Percentiles rank a stretch among this genome's conserved stretches.
Conservation (phyloP, 495 filamentous ascomycete species). For the Annulohypoxylon nitens region DNA sequence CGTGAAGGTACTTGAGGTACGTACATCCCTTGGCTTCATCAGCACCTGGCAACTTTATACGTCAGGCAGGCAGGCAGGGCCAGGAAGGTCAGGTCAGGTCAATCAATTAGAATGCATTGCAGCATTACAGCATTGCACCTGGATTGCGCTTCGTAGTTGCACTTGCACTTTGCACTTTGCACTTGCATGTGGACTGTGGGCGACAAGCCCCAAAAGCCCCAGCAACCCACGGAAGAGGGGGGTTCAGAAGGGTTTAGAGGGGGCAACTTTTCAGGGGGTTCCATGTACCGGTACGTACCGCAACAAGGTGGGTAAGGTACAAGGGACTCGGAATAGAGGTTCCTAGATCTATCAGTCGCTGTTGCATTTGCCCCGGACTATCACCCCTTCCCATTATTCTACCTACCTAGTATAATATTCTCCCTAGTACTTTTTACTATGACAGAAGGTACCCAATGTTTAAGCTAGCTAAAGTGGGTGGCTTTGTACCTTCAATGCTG, state of each 20-base stretch:
- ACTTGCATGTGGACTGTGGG: slow-evolving; percentile 3
- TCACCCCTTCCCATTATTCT: slow-evolving; percentile 34
- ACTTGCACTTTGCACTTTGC: background rate
- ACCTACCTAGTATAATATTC: background rate
- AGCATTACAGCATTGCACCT: background rate
- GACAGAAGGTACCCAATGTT: slow-evolving; percentile 39
- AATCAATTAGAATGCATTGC: slow-evolving; percentile 2
- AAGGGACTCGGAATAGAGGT: slow-evolving; percentile 39
- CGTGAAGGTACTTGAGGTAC: background rate
- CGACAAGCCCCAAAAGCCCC: slow-evolving; percentile 6
- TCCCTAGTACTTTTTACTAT: slow-evolving; percentile 6
- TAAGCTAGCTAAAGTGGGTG: slow-evolving; percentile 38
- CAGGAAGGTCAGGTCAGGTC: background rate
- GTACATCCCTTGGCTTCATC: slow-evolving; percentile 29
- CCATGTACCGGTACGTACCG: slow-evolving; percentile 45
- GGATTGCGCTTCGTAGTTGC: slow-evolving; percentile 1
- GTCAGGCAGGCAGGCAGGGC: background rate
- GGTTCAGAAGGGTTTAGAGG: slow-evolving; percentile 14
- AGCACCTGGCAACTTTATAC: background rate
- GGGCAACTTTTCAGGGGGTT: slow-evolving; percentile 31
- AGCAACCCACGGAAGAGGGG: slow-evolving; percentile 16
- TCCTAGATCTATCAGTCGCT: slow-evolving; percentile 45
- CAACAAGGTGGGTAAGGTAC: slow-evolving; percentile 36
- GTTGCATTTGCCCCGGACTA: slow-evolving; percentile 51
- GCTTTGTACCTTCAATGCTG: slow-evolving; percentile 27